Percentiles rank a stretch among this genome's conserved stretches.
phyloP scores from a whole-genome alignment of 192 early-diverging fungal genomes.

The Diversispora eburnea region DNA sequence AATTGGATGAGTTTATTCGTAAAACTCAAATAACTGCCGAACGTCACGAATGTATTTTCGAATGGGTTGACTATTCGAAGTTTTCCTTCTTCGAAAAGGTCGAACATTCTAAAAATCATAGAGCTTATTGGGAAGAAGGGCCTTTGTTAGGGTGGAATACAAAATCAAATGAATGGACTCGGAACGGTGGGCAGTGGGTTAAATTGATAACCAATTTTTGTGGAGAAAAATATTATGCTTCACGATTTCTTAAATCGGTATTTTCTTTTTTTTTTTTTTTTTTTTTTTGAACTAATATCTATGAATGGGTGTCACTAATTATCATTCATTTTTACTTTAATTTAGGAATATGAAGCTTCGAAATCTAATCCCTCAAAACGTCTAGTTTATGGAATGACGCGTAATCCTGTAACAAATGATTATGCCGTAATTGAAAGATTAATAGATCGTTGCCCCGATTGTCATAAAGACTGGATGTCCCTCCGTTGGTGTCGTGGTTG shows the following conservation, averaged over 20 bases:
- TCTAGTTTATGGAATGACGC: constrained; percentile 11
- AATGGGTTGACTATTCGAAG: background rate
- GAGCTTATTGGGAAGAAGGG: constrained; percentile 7
- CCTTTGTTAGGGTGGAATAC: background rate
- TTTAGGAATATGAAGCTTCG: constrained; percentile 7
- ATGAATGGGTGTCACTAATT: background rate
- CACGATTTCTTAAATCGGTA: constrained; percentile 11
- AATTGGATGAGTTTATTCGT: background rate
- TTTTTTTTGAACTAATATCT: background rate
- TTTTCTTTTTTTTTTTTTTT: background rate
- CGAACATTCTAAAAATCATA: background rate
- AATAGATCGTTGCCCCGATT: background rate
- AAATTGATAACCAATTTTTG: constrained; percentile 14
- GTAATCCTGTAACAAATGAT: constrained; percentile 8
- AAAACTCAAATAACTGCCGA: constrained; percentile 7
- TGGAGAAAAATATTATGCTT: background rate
- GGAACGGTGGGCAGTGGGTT: background rate
- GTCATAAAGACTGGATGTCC: constrained; percentile 3
- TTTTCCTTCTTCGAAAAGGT: background rate
- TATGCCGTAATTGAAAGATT: constrained; percentile 13
- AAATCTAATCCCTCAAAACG: background rate
- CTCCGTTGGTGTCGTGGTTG: constrained; percentile 11
- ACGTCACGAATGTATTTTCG: background rate
- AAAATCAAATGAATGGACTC: background rate
- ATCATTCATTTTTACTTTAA: constrained; percentile 4